These are phyloP conservation scores for Cryptosporidium parvum DNA, from an alignment of 169 alveolate genomes.

Conservation along the genomic window DNA sequence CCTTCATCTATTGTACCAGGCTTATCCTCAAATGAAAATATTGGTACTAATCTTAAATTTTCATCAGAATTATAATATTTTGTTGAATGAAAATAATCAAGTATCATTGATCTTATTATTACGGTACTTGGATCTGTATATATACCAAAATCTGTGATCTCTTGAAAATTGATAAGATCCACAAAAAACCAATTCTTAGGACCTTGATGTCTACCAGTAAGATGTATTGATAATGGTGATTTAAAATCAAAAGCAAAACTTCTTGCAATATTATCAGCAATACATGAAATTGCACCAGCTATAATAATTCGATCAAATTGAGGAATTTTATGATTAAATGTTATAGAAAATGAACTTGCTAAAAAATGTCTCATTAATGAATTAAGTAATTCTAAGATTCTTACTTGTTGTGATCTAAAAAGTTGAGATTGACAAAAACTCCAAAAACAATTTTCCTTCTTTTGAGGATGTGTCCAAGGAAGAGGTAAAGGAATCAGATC, in stretches of 20 bases:
- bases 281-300: constrained; percentile 78
- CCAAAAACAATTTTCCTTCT: constrained; percentile 45
- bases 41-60: constrained; percentile 5
- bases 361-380: constrained; percentile 18
- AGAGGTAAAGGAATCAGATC: constrained; percentile 48
- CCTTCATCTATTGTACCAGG: constrained; percentile 68
- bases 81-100: constrained; percentile 81
- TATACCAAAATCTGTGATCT: constrained; percentile 79
- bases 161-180: constrained; percentile 77
- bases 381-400: constrained; percentile 9
- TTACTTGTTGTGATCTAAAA: constrained; percentile 53
- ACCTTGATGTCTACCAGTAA: constrained; percentile 81
- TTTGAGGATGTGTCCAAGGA: constrained; percentile 61
- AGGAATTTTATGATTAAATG: constrained; percentile 17
- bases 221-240: constrained; percentile 78
- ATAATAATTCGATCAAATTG: constrained; percentile 80
- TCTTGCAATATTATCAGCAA: constrained; percentile 81
- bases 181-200: constrained; percentile 81
- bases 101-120: constrained; percentile 77
- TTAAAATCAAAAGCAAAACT: constrained; percentile 78
- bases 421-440: not conserved
- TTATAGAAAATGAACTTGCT: constrained; percentile 51
- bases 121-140: constrained; percentile 81
- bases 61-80: constrained; percentile 26
- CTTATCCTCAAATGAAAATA: constrained; percentile 43